These are phyloP conservation scores for Boletus rubescentipes DNA, from an alignment of 768 basidiomycete genomes.

Conservation along the genomic window DNA sequence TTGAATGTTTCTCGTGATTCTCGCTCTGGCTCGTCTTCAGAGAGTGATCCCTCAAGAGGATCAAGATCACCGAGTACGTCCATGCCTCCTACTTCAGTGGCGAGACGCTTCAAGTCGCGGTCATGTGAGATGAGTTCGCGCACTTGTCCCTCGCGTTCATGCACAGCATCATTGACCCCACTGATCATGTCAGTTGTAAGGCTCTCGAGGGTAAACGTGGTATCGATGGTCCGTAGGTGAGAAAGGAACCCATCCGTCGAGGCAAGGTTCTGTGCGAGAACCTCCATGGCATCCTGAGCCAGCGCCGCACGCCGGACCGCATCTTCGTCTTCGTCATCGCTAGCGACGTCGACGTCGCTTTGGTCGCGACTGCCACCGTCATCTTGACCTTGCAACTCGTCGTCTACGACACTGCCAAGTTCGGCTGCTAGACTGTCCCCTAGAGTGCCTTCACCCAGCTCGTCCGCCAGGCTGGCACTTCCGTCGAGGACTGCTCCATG, in stretches of 20 bases:
- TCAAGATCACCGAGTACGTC: conserved; percentile 73
- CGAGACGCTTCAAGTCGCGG: conserved; percentile 75
- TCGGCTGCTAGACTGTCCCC: conserved; percentile 25
- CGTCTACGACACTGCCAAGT: conserved; percentile 21
- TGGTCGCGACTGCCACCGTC: conserved; percentile 13
- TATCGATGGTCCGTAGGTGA: conserved; percentile 70
- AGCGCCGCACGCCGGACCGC: conserved; percentile 21
- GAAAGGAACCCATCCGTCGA: conserved; percentile 76
- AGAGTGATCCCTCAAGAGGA: conserved; percentile 46
- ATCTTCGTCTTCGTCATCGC: conserved; percentile 32
- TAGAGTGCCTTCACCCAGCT: conserved; percentile 30
- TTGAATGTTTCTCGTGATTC: conserved; percentile 28
- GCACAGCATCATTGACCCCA: conserved; percentile 68
- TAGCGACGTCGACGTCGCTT: conserved; percentile 8
- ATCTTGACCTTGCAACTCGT: conserved; percentile 13
- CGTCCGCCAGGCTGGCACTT: conserved; percentile 43
- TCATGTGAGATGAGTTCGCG: conserved; percentile 77
- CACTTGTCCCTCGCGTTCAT: conserved; percentile 78
- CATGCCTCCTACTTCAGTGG: conserved; percentile 72
- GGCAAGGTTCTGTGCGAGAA: conserved; percentile 71
- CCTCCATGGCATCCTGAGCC: conserved; percentile 63
- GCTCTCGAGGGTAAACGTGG: conserved; percentile 51
- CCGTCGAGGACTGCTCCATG: conserved; percentile 29
- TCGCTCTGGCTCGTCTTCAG: conserved; percentile 31
- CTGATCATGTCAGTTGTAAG: conserved; percentile 78